Evolutionary conservation across 2,329 filamentous ascomycete genomes (phyloP).

Genomic region (Myriosclerotinia duriaeana): DNA sequence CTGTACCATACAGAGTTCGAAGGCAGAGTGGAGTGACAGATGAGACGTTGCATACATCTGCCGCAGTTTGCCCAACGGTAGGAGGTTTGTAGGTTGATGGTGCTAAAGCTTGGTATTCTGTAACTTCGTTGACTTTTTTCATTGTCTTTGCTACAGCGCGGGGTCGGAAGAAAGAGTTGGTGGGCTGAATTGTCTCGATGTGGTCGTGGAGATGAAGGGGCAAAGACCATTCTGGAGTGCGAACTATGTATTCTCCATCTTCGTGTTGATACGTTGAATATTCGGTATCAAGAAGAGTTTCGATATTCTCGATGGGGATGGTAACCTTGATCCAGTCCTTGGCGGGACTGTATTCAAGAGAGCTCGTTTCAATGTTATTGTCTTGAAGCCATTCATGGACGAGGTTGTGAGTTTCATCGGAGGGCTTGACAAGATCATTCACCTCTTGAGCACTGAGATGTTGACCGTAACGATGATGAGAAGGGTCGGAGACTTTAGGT

Average conservation of each 20-base stretch:
- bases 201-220: conserved; percentile 46
- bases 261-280: conserved; percentile 42
- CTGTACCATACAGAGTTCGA: conserved; percentile 34
- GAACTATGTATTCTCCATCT: conserved; percentile 32
- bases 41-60: conserved; percentile 63
- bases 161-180: conserved; percentile 55
- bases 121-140: conserved; percentile 22
- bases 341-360: conserved; percentile 48
- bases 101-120: conserved; percentile 2
- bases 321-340: conserved; percentile 55
- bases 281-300: conserved; percentile 42
- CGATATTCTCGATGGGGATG: conserved; percentile 50
- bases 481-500: conserved; percentile 51
- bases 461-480: conserved; percentile 54
- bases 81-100: conserved; percentile 19
- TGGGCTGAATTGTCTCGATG: conserved; percentile 54
- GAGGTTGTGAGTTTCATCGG: conserved; percentile 50
- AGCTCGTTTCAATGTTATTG: conserved; percentile 47
- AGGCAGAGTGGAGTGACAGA: conserved; percentile 34
- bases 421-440: conserved; percentile 52
- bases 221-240: conserved; percentile 41
- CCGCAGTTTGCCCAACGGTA: conserved; percentile 12
- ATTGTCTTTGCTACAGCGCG: conserved; percentile 41
- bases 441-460: conserved; percentile 54
- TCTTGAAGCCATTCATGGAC: conserved; percentile 58